Evolutionary conservation across 371 early-diverging fungal species (phyloP).

Genomic region (Lichtheimia corymbifera): DNA sequence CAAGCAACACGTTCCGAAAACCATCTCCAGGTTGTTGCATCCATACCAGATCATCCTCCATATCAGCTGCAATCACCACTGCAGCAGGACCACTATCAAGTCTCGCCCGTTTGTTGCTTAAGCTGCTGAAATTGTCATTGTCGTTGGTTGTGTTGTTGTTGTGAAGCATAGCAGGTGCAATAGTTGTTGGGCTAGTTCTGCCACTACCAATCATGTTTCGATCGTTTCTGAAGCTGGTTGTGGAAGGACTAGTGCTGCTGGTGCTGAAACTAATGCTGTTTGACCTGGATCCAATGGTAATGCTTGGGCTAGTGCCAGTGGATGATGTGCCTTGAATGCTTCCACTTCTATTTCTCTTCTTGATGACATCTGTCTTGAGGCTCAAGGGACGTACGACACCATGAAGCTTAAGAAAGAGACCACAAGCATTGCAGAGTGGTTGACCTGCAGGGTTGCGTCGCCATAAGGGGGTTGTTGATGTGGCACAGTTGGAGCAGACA

Average conservation of each 20-base stretch:
- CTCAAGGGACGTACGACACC: constrained; percentile 75
- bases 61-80: constrained; percentile 12
- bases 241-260: constrained; percentile 1
- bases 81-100: constrained; percentile 11
- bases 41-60: constrained; percentile 5
- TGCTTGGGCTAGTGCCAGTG: neutral
- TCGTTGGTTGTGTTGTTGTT: no score
- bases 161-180: no score
- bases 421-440: constrained; percentile 65
- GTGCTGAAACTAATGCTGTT: neutral
- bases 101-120: constrained; percentile 1
- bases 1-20: constrained; percentile 8
- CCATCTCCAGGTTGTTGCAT: constrained; percentile 9
- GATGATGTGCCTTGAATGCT: constrained; percentile 2
- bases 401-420: constrained; percentile 79
- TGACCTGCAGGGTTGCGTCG: constrained; percentile 78
- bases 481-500: constrained; percentile 85
- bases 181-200: no score
- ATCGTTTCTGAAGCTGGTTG: neutral
- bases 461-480: constrained; percentile 93
- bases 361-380: constrained; percentile 81
- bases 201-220: no score
- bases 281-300: neutral
- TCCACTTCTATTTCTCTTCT: constrained; percentile 71
- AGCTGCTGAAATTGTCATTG: neutral